Conservation (phyloP, 495 filamentous ascomycete species). For the Penicillium argentinense region DNA sequence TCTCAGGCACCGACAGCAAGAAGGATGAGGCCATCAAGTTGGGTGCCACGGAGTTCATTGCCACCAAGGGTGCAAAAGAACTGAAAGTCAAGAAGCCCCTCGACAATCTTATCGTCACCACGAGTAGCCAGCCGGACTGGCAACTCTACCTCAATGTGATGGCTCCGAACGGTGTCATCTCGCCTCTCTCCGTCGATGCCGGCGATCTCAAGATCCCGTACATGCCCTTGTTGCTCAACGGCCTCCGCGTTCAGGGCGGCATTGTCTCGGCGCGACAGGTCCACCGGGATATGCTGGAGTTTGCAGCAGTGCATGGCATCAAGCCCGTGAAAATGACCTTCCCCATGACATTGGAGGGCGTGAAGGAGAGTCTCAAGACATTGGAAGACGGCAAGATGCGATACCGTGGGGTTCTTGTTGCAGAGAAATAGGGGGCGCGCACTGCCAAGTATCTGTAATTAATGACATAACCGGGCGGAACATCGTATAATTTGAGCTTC, state of each 20-base stretch:
- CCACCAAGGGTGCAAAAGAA: slow-evolving; percentile 41
- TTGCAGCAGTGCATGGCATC: slow-evolving; percentile 55
- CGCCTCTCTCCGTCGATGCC: slow-evolving; percentile 48
- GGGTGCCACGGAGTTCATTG: slow-evolving; percentile 51
- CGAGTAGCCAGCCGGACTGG: slow-evolving; percentile 45
- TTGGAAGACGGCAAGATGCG: slow-evolving; percentile 57
- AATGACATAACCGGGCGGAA: too few relatives aligned
- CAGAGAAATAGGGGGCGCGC: slow-evolving; percentile 9
- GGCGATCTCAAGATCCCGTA: slow-evolving; percentile 56
- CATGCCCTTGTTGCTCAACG: slow-evolving; percentile 44
- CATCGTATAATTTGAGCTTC: too few relatives aligned
- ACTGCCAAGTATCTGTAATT: too few relatives aligned
- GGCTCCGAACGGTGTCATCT: slow-evolving; percentile 48
- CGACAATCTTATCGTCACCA: slow-evolving; percentile 50
- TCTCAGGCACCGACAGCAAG: slow-evolving; percentile 57
- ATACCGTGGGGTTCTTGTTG: slow-evolving; percentile 54
- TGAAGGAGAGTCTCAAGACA: slow-evolving; percentile 50
- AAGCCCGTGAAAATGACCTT: slow-evolving; percentile 57
- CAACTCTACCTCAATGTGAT: slow-evolving; percentile 36
- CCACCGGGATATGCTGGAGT: slow-evolving; percentile 57
- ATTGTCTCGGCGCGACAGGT: slow-evolving; percentile 50
- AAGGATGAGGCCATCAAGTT: slow-evolving; percentile 54
- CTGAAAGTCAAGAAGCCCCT: slow-evolving; percentile 34
- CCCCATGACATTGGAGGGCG: slow-evolving; percentile 55
- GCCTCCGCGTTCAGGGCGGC: slow-evolving; percentile 53